These are phyloP conservation scores for Amesomyces nigricolor DNA, from an alignment of 2,329 filamentous ascomycete genomes.

Conservation along the genomic window DNA sequence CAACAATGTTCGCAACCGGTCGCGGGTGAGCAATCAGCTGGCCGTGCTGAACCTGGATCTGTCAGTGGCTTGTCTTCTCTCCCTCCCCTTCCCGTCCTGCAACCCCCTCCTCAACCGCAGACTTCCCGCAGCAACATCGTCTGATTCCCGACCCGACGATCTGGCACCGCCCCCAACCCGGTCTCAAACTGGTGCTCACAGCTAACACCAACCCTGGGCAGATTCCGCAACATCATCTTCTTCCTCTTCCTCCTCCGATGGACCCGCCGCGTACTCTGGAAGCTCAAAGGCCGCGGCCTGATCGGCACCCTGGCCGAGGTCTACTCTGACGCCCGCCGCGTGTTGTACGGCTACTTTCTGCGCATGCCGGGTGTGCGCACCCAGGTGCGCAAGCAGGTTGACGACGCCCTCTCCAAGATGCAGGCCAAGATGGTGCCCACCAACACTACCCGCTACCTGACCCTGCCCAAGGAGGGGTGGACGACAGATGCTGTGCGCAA, in stretches of 20 bases:
- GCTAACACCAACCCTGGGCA: constrained; percentile 31
- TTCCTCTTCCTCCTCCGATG: constrained; percentile 81
- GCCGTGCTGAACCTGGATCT: constrained; percentile 61
- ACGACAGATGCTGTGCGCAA: constrained; percentile 68
- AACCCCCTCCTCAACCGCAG: not conserved
- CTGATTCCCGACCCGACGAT: not conserved
- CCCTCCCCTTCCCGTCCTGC: not conserved
- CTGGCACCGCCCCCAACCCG: not conserved
- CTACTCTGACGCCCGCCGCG: constrained; percentile 65
- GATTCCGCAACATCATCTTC: constrained; percentile 82
- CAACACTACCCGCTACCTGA: constrained; percentile 65
- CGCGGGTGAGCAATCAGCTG: constrained; percentile 48
- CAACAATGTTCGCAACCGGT: constrained; percentile 50
- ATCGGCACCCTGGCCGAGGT: constrained; percentile 71
- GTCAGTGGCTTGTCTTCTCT: constrained; percentile 42
- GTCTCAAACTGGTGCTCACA: not conserved
- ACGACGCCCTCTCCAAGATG: constrained; percentile 71
- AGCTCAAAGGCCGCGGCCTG: constrained; percentile 82
- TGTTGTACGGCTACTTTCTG: constrained; percentile 79
- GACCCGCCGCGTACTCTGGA: constrained; percentile 72
- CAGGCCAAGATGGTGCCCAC: constrained; percentile 76
- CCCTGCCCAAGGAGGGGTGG: constrained; percentile 80
- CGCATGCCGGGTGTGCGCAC: constrained; percentile 78
- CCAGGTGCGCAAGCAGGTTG: constrained; percentile 79
- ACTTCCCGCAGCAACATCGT: not conserved